Conservation (phyloP, 169 alveolate genomes). For the Eimeria sp. region DNA sequence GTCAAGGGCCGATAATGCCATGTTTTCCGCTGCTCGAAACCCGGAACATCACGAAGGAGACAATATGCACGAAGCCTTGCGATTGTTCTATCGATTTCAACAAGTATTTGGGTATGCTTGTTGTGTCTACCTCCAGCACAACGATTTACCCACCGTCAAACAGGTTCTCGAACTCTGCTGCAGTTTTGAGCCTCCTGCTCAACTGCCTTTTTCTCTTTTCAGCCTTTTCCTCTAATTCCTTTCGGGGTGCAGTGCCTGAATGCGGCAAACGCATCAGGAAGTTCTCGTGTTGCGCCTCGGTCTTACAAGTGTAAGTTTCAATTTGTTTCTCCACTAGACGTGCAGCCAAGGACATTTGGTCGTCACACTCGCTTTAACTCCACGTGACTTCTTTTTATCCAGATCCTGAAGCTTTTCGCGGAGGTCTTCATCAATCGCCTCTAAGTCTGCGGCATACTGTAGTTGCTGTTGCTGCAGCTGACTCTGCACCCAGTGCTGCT, state of each 20-base stretch:
- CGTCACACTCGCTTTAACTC: conserved; percentile 33
- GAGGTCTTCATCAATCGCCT: conserved; percentile 29
- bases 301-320: too few relatives aligned
- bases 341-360: not conserved
- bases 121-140: not conserved
- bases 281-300: not conserved
- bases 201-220: conserved; percentile 72
- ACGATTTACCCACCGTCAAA: conserved; percentile 14
- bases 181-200: conserved; percentile 50
- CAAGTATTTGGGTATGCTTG: not conserved
- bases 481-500: conserved; percentile 62
- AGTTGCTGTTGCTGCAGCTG: conserved; percentile 73
- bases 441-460: conserved; percentile 33
- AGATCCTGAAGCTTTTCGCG: conserved; percentile 35
- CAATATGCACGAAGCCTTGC: not conserved
- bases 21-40: conserved; percentile 45
- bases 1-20: conserved; percentile 47
- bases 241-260: conserved; percentile 54
- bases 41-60: not conserved
- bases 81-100: not conserved
- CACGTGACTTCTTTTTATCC: conserved; percentile 44
- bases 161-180: conserved; percentile 45
- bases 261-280: not conserved
- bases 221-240: conserved; percentile 71
- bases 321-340: not conserved